Base-by-base conservation (phyloP, 2,329 filamentous ascomycete genomes). In the Beauveria sp. region DNA sequence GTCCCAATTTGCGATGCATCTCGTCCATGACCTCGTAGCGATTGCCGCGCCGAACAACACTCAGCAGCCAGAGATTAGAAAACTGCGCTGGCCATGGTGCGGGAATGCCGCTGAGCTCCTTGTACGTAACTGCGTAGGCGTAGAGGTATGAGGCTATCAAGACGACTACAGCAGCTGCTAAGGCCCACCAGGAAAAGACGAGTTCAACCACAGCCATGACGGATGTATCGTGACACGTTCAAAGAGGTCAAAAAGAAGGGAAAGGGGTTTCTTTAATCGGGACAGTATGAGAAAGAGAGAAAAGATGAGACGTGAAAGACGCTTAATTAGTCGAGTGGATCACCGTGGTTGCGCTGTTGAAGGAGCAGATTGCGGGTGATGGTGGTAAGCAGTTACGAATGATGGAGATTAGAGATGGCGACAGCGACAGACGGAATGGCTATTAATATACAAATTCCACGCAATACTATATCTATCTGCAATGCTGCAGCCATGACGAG, bases 61-160 rank as follows among this genome's bases (percentile, higher is more conserved):
- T 76, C 55, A 96, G 73, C 24, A 96, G 82, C 92, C 92, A 97
- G 30, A 96, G 75, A 67, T 92, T 91, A 34, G 86, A 84, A 72
- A 92, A 90, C 40, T 80, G 78, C 0, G 82, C 82, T 0, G 83
- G 80, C 66, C 87, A 85, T 0, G 87, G 87, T 0, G 81, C 80
- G 0, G 87, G 87, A 18, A 90, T 81, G 65, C 71, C 66, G 72
- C 83, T 70, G 63, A 85, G 77, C 62, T 74, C 69, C 4, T 69
- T 55, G 62, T 76, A 79, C 24, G 85, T 87, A 61, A 83, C 74
- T 28, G 88, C 72, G 70, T 86, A 88, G 0, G 84, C 79, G 58
- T 85, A 80, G 10, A 86, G 56, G 55, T 85, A 89, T 69, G 77
- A 85, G 22, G 79, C 71, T 7, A 81, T 63, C 2, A 85, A 66